Conservation (phyloP, 805 yeast species). For the Wickerhamiella vanderwaltii region DNA sequence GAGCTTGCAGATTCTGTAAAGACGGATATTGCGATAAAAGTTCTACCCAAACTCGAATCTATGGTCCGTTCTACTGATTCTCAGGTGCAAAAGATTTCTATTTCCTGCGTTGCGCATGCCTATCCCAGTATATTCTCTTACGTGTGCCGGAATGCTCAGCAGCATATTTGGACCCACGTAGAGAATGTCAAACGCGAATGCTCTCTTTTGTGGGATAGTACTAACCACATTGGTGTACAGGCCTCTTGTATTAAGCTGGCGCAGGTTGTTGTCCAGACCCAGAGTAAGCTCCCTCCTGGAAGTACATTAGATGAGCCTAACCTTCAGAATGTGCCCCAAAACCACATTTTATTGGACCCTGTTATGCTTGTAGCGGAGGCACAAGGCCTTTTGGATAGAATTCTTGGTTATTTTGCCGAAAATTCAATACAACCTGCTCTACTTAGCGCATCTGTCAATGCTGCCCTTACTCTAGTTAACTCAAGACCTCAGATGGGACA, state of each 20-base stretch:
- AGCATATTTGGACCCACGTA: slow-evolving; percentile 42
- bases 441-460: slow-evolving; percentile 57
- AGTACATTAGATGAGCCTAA: slow-evolving; percentile 32
- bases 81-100: slow-evolving; percentile 28
- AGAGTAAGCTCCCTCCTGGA: slow-evolving; percentile 22
- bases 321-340: slow-evolving; percentile 37
- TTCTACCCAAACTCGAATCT: slow-evolving; percentile 22
- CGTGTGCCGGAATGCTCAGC: slow-evolving; percentile 30
- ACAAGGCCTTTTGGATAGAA: slow-evolving; percentile 49
- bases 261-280: slow-evolving; percentile 44
- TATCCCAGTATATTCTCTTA: slow-evolving; percentile 38
- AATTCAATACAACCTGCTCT: slow-evolving; percentile 44
- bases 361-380: slow-evolving; percentile 57
- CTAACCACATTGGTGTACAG: slow-evolving; percentile 34
- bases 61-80: slow-evolving; percentile 23
- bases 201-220: slow-evolving; percentile 44
- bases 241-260: slow-evolving; percentile 66
- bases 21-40: slow-evolving; percentile 22
- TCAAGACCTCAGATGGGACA: slow-evolving; percentile 46
- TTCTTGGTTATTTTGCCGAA: slow-evolving; percentile 44
- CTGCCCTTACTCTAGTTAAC: slow-evolving; percentile 49
- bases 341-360: slow-evolving; percentile 54
- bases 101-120: slow-evolving; percentile 32
- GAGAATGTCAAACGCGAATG: slow-evolving; percentile 44
- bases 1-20: slow-evolving; percentile 20